Evolutionary conservation across 768 basidiomycete species (phyloP), one percentile per base, ranked within the genome.

Genomic region (Lactarius deliciosus): DNA sequence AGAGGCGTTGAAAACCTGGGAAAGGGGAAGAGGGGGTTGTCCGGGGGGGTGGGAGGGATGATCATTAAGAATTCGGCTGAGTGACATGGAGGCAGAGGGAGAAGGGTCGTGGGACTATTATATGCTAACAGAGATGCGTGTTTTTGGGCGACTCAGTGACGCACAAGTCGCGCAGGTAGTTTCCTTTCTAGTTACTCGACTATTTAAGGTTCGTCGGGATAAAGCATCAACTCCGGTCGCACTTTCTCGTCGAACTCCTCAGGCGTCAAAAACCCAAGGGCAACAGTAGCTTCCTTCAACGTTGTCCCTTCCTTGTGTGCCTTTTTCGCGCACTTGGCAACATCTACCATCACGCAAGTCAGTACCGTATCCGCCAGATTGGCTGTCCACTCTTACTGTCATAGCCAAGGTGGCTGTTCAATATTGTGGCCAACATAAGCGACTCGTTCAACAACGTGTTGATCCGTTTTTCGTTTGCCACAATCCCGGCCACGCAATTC

Each of bases 231-330:
- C 79, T 96, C 94, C 45, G 92, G 93, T 64, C 91, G 86, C 68
- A 95, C 97, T 81, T 94, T 94, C 76, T 85, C 82, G 78, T 98
- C 96, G 78, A 98, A 99, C 76, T 96, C 94, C 75, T 96, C 93
- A 0, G 87, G 81, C 1, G 90, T 90, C 73, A 98, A 76, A 77
- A 92, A 88, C 58, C 93, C 94, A 41, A 98, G 84, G 22, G 87
- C 77, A 56, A 98, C 89, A 13, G 95, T 94, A 50, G 97, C 94
- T 79, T 94, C 91, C 82, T 96, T 98, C 77, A 98, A 75, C 66
- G 97, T 98, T 58, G 89, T 92, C 32, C 97, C 97, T 79, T 99
- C 95, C 77, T 91, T 94, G 83, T 98, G 97, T n/a, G 97, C 97
- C 78, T 98, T 98, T 85, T 99, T 99, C 34, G 97, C 97, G 74